phyloP scores from a whole-genome alignment of 345 rosid species.

The Salix dunnii region DNA sequence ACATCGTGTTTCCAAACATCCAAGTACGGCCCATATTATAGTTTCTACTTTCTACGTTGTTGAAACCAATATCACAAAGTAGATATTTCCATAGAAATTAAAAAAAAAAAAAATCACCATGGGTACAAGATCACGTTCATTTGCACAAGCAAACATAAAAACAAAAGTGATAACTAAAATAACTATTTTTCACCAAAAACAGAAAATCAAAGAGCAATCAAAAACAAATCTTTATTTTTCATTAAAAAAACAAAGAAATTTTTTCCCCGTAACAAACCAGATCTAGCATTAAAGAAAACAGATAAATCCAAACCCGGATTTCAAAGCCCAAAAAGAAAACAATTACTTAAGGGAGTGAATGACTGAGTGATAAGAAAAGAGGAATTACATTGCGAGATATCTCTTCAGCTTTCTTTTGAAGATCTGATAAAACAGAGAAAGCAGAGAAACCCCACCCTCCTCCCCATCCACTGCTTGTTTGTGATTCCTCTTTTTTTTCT shows the following conservation, averaged over 20 bases:
- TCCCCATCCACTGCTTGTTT: slow-evolving; percentile 52
- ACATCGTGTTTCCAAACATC: too few relatives aligned
- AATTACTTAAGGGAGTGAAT: neutral
- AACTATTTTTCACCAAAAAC: neutral
- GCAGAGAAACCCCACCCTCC: slow-evolving; percentile 93
- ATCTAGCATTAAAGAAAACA: slow-evolving; percentile 8
- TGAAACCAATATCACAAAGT: neutral
- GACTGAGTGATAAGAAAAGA: neutral
- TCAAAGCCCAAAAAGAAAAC: neutral
- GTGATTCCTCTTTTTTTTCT: neutral
- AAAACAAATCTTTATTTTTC: neutral
- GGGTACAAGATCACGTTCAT: neutral
- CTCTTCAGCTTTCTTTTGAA: slow-evolving; percentile 94
- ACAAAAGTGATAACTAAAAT: neutral
- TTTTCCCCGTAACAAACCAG: neutral
- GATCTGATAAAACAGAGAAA: slow-evolving; percentile 77
- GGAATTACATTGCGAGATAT: slow-evolving; percentile 75
- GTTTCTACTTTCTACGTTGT: too few relatives aligned
- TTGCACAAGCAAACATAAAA: neutral
- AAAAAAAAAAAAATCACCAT: neutral
- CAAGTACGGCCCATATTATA: too few relatives aligned
- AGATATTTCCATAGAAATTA: neutral
- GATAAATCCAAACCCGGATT: neutral
- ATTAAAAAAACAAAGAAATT: neutral
- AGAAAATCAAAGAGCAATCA: neutral